phyloP scores from a whole-genome alignment of 768 basidiomycete species.

The Roridomyces roridus region DNA sequence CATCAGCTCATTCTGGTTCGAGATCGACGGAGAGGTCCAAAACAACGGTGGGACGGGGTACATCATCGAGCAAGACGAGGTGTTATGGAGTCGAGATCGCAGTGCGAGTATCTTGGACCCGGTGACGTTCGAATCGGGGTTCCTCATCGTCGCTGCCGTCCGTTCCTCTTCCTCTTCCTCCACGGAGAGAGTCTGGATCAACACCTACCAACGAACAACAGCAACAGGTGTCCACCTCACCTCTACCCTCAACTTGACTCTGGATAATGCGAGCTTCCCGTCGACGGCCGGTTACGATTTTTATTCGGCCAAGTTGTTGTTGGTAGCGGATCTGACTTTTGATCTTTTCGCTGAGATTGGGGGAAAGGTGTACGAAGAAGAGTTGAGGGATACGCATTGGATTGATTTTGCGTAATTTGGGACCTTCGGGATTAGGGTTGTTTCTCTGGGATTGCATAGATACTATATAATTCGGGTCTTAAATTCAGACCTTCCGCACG shows the following conservation, averaged over 20 bases:
- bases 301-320: conserved; percentile 33
- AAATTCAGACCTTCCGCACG: too few relatives aligned
- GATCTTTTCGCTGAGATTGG: conserved; percentile 34
- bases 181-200: conserved; percentile 35
- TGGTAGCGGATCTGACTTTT: conserved; percentile 36
- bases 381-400: conserved; percentile 33
- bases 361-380: conserved; percentile 36
- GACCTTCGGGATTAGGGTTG: too few relatives aligned
- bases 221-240: conserved; percentile 27
- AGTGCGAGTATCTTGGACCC: conserved; percentile 36
- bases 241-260: conserved; percentile 33
- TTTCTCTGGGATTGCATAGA: too few relatives aligned
- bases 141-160: conserved; percentile 35
- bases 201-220: conserved; percentile 26
- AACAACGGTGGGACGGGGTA: conserved; percentile 53
- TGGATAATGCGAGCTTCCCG: conserved; percentile 27
- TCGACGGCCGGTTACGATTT: conserved; percentile 37
- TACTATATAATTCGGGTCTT: too few relatives aligned
- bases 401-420: too few relatives aligned
- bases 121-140: too few relatives aligned
- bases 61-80: conserved; percentile 45
- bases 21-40: conserved; percentile 48
- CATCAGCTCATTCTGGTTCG: conserved; percentile 58
- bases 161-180: conserved; percentile 16
- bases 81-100: conserved; percentile 49